Percentiles rank a stretch among this genome's conserved stretches.
Conservation (phyloP, 2,329 filamentous ascomycete species). For the Cladosporium sp. region DNA sequence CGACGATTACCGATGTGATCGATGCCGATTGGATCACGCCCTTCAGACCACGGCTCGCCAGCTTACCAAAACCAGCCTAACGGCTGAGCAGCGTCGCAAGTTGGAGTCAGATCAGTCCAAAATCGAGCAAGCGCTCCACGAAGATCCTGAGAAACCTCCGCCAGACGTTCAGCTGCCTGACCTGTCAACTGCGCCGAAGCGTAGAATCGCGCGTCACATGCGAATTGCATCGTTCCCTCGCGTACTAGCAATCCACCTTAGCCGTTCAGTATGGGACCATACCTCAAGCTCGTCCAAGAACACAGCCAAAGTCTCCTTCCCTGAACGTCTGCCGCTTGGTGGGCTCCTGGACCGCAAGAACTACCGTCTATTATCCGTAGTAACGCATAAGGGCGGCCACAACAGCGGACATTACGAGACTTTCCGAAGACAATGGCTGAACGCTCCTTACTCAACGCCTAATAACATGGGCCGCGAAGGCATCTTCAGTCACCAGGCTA, state of each 20-base stretch:
- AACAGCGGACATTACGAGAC: conserved; percentile 97
- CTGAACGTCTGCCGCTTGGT: conserved; percentile 78
- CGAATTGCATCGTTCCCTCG: conserved; percentile 85
- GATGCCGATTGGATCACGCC: conserved; percentile 81
- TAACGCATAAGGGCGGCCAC: conserved; percentile 93
- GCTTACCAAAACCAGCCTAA: conserved; percentile 48
- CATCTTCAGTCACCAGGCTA: conserved; percentile 60
- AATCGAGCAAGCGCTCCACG: conserved; percentile 67
- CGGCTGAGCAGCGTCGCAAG: conserved; percentile 39
- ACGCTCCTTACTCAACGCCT: conserved; percentile 76
- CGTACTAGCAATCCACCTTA: conserved; percentile 86
- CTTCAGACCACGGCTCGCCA: conserved; percentile 60
- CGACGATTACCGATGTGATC: conserved; percentile 94
- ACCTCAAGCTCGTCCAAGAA: conserved; percentile 78
- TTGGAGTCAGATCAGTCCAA: conserved; percentile 59
- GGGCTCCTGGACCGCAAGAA: conserved; percentile 70
- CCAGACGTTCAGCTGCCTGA: conserved; percentile 72
- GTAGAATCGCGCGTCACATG: conserved; percentile 81
- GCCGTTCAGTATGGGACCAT: conserved; percentile 83
- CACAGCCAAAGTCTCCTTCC: conserved; percentile 87
- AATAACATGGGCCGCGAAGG: conserved; percentile 72
- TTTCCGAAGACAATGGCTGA: conserved; percentile 79
- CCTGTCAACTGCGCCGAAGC: conserved; percentile 68
- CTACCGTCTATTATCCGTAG: conserved; percentile 80
- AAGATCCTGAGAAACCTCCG: conserved; percentile 74